Evolutionary conservation across 2,329 filamentous ascomycete genomes (phyloP), one percentile per base, ranked within the genome.

Genomic region (Clonostachys solani): DNA sequence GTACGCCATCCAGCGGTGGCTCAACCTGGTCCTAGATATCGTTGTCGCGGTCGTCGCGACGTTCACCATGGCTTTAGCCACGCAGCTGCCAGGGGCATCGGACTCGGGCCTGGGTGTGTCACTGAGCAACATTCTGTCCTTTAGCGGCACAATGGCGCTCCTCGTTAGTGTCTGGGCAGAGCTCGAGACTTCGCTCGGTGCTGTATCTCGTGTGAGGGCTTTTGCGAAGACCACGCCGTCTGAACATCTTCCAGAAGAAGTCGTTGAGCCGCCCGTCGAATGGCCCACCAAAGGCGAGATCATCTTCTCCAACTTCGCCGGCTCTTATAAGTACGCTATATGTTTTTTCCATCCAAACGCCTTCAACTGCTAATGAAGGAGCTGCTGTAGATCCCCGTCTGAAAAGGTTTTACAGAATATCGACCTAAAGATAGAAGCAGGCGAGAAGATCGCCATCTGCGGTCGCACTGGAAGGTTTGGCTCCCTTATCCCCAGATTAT

Each of bases 1-100:
- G 47, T 72, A 67, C 48, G 67, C 67, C 33, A 67, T 77, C 12
- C 75, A 79, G 52, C 60, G 71, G 35, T 78, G 74, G 74, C 60
- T 78, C 2, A 67, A 65, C 1, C 52, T 78, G 2, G 72, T 74
- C 0, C 54, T 78, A 2, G 73, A 78, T 48, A 55, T 79, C 13
- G 60, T 77, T 3, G 69, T 77, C 1, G 66, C 73, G 1, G 69
- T 58, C 1, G 64, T 79, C 43, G 74, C 74, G 0, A 61, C 72
- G 1, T 50, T 75, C 1, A 53, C 78, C 2, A 70, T 79, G 5
- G 59, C 23, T 55, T 71, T 78, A 4, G 68, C 73, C 2, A 65
- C 75, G 2, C 45, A 50, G 12, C 47, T 59, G 13, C 41, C 49
- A 1, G 50, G 50, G 2, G 51, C 52, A 1, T 56, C 60, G 1